Base-by-base conservation (phyloP, 768 basidiomycete genomes). In the Termitomyces sp. region DNA sequence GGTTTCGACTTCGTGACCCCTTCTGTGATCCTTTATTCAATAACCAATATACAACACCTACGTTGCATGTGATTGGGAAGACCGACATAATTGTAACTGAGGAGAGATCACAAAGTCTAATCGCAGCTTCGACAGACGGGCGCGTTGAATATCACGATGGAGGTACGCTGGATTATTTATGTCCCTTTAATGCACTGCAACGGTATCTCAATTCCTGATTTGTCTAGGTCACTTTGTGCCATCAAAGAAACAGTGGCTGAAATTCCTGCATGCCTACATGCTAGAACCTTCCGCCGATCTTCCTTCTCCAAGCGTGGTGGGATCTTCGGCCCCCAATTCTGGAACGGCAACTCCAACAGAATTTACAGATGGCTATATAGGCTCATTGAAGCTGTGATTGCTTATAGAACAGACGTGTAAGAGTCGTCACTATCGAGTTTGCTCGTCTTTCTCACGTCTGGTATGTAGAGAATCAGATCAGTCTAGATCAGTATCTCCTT, bases 101-200 rank as follows among this genome's bases (percentile, higher is more conserved):
- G 69, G 90, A 92, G 68, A 82, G 92, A 36, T 84, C 90, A 0
- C 79, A 78, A 61, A 69, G 71, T 16, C 74, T 94, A 6, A 71
- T 91, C 16, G 76, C 79, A 7, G 73, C 83, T 11, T 88, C 89
- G 33, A 67, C 70, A 2, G 81, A 82, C 50, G 78, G 79, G 35
- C 81, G 92, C 12, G 81, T 94, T 9, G 91, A 91, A 69, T 81
- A 80, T 65, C 93, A 95, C 60, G 84, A 86, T 28, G 93, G 93
- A 57, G 93, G 93, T 92, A 59, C 35, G 87, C 74, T 20, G 44
- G n/a, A 24, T 45, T 16, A 49, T 49, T 2, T 53, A n/a, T 56
- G 52, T 40, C 18, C 2, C 32, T 35, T 16, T 9, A 36, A 35
- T 5, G 42, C 5, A 15, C 5, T 44, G 15, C 2, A 28, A 28